phyloP scores from a whole-genome alignment of 805 yeast species.

The Clavispora vitiphila region DNA sequence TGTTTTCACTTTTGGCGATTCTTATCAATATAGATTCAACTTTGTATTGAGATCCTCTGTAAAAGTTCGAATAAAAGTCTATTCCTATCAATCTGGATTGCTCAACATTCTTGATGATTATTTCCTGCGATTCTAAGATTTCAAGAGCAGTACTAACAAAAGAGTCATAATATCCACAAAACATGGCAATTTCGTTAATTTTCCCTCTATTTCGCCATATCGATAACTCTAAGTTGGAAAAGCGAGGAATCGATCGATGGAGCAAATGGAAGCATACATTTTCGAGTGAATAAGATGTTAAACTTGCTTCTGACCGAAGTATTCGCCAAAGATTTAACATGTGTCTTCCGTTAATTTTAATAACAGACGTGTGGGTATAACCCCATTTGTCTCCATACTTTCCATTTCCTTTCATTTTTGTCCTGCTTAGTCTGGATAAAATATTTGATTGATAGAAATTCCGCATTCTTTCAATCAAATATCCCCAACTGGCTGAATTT shows the following conservation, averaged over 20 bases:
- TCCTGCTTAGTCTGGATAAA: slow-evolving; percentile 58
- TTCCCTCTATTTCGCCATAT: slow-evolving; percentile 27
- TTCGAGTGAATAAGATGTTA: slow-evolving; percentile 71
- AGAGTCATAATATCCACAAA: slow-evolving; percentile 42
- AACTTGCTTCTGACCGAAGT: slow-evolving; percentile 54
- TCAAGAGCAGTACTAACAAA: slow-evolving; percentile 41
- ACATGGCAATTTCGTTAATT: slow-evolving; percentile 32
- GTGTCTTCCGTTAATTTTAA: slow-evolving; percentile 74
- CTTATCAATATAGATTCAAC: slow-evolving; percentile 82
- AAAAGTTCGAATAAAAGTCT: slow-evolving; percentile 81
- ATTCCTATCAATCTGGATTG: slow-evolving; percentile 83
- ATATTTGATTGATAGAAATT: slow-evolving; percentile 46
- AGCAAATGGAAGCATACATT: slow-evolving; percentile 65
- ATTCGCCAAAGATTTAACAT: slow-evolving; percentile 81
- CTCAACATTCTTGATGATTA: slow-evolving; percentile 68
- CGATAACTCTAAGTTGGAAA: slow-evolving; percentile 44
- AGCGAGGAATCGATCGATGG: slow-evolving; percentile 65
- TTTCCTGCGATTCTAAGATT: slow-evolving; percentile 56
- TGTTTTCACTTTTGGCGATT: slow-evolving; percentile 71
- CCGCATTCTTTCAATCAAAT: slow-evolving; percentile 60
- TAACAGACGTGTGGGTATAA: slow-evolving; percentile 66
- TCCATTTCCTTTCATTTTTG: slow-evolving; percentile 41
- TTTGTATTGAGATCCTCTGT: slow-evolving; percentile 90
- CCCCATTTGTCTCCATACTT: slow-evolving; percentile 76
- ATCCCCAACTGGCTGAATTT: slow-evolving; percentile 85